phyloP scores from a whole-genome alignment of 1,284 basidiomycete species.

The Irpex sp. region DNA sequence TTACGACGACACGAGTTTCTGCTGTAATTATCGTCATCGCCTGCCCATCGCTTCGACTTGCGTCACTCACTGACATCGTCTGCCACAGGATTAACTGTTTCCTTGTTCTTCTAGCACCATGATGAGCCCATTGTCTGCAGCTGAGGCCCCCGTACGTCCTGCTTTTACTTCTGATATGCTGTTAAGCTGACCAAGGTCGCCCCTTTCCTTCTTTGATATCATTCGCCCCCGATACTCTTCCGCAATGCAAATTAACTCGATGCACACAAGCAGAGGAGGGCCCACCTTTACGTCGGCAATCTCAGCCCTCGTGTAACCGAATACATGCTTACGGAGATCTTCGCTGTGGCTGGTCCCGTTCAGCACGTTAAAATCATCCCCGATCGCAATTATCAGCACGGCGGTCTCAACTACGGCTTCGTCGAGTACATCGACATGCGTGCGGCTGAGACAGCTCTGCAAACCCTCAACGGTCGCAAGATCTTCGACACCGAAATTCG shows the following conservation, averaged over 20 bases:
- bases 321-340: constrained; percentile 95
- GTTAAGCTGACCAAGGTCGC: constrained; percentile 4
- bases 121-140: constrained; percentile 63
- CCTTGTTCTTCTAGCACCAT: constrained; percentile 57
- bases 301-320: constrained; percentile 90
- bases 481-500: constrained; percentile 97
- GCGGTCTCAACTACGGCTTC: constrained; percentile 97
- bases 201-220: background rate
- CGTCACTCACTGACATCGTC: constrained; percentile 1
- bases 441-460: constrained; percentile 93
- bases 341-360: constrained; percentile 92
- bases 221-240: constrained; percentile 1
- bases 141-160: constrained; percentile 70
- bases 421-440: constrained; percentile 98
- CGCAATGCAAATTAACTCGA: background rate
- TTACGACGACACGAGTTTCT: constrained; percentile 33
- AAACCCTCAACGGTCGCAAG: constrained; percentile 95
- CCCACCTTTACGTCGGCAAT: constrained; percentile 97
- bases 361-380: constrained; percentile 99
- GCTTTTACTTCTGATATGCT: background rate
- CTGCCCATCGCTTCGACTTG: constrained; percentile 19
- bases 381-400: constrained; percentile 96
- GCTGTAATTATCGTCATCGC: constrained; percentile 24
- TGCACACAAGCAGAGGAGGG: constrained; percentile 55
- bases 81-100: constrained; percentile 27